These are phyloP conservation scores for Tetradesmus obliquus DNA, from an alignment of 139 green algal genomes.

Conservation along the genomic window DNA sequence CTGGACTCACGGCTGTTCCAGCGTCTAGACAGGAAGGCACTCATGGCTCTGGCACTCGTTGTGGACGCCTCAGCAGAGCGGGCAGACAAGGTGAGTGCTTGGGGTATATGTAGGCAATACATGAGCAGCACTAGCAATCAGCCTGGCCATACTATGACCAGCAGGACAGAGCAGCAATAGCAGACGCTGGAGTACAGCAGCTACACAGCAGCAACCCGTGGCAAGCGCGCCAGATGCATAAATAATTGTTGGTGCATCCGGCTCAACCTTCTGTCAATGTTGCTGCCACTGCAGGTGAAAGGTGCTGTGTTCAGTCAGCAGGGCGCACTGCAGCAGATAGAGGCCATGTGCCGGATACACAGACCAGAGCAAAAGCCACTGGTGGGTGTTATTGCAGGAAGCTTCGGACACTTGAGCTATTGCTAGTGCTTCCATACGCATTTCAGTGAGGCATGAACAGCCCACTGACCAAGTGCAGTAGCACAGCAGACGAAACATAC, in stretches of 20 bases:
- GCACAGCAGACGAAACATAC: not conserved
- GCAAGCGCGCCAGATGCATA: too few relatives aligned
- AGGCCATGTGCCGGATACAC: conserved; percentile 36
- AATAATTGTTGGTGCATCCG: conserved; percentile 31
- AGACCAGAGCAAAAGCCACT: conserved; percentile 35
- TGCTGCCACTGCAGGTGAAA: conserved; percentile 32
- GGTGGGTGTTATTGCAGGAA: conserved; percentile 26
- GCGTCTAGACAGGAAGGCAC: conserved; percentile 31
- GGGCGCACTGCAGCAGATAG: not conserved
- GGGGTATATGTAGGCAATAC: not conserved
- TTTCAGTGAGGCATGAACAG: not conserved
- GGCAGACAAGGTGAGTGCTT: conserved; percentile 53
- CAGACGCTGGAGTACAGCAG: too few relatives aligned
- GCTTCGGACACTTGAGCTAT: not conserved
- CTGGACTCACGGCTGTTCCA: conserved; percentile 58
- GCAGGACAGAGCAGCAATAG: conserved; percentile 20
- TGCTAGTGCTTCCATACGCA: too few relatives aligned
- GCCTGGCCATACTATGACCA: not conserved
- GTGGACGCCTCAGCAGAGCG: conserved; percentile 61
- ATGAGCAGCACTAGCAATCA: conserved; percentile 38
- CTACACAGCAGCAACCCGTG: too few relatives aligned
- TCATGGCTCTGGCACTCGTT: conserved; percentile 52
- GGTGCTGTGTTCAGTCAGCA: conserved; percentile 37
- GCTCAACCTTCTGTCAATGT: not conserved
- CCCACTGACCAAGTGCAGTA: not conserved